Evolutionary conservation across 306 rosid genomes (phyloP), one percentile per base, ranked within the genome.

Genomic region (Lathyrus oleraceus): DNA sequence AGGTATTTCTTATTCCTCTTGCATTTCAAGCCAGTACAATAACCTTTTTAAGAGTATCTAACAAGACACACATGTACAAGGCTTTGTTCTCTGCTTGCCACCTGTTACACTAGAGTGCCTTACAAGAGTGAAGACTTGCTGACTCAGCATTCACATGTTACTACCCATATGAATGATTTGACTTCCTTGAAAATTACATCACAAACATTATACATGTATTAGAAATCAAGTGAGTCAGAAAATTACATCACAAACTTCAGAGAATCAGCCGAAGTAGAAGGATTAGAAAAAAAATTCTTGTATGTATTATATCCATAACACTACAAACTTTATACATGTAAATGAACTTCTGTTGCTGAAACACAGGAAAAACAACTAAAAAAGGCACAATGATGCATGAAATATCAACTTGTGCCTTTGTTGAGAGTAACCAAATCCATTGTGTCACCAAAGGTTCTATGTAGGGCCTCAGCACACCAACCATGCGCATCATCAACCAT

Each of bases 401-500:
- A 42, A 13, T 23, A 21, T 53, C 16, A 20, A 25, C 21, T 81
- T 79, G 85, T 35, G 71, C 80, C 68, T 85, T 85, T 76, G 8
- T 76, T 83, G 61, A 83, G 78, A 10, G 86, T 72, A 38, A 87
- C 85, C 79, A 94, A 84, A 75, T 87, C 97, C 23, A 83, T 52
- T 40, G 84, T 47, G 28, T 86, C 71, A 54, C 98, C 98, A 73
- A 79, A 80, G 59, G 82, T 69, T 63, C 73, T 78, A 65, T 75
- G 57, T n/a, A 90, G 75, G 20, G 95, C 92, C 82, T 85, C 88
- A 7, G 87, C 95, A 12, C 96, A 87, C 98, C 96, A 88, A 70
- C 96, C 92, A 23, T 90, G 95, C 7, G 96, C 97, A 28, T 94
- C 91, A 44, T 88, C 96, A 5, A 94, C 86, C 0, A 86, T 87